Conservation (phyloP, 1,284 basidiomycete species). For the Cystobasidium slooffiae region DNA sequence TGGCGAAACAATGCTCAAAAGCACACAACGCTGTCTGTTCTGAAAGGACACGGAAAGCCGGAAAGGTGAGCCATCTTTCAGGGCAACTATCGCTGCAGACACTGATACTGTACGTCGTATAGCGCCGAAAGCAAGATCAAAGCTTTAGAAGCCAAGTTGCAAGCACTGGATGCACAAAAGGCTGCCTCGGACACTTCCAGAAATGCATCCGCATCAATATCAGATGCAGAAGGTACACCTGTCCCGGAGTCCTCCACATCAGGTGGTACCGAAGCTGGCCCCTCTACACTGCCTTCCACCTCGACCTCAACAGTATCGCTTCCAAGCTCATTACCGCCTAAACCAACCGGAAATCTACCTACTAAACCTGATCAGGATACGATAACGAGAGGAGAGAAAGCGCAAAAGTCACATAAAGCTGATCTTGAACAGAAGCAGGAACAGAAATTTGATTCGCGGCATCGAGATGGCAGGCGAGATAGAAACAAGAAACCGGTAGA, state of each 20-base stretch:
- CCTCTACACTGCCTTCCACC: background rate
- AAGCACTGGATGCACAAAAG: conserved; percentile 20
- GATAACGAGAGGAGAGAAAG: conserved; percentile 36
- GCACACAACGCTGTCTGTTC: conserved; percentile 82
- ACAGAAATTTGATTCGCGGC: background rate
- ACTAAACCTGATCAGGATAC: conserved; percentile 18
- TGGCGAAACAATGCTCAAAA: conserved; percentile 60
- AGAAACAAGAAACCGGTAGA: conserved; percentile 13
- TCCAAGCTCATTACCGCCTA: background rate
- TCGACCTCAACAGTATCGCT: background rate
- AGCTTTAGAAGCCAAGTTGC: conserved; percentile 89
- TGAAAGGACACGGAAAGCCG: conserved; percentile 71
- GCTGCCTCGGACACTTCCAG: conserved; percentile 14
- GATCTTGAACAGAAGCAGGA: conserved; percentile 9
- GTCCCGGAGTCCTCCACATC: background rate
- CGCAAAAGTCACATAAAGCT: conserved; percentile 12
- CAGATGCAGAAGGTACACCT: conserved; percentile 3
- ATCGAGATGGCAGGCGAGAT: conserved; percentile 15
- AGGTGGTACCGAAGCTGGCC: background rate
- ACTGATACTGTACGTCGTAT: background rate
- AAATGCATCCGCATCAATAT: conserved; percentile 11
- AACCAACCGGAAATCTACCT: conserved; percentile 6
- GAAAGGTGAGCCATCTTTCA: conserved; percentile 73
- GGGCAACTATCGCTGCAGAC: too few relatives aligned
- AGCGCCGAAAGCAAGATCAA: conserved; percentile 86